Base-by-base conservation (phyloP, 2,329 filamentous ascomycete species). In the Ophiostoma ulmi region DNA sequence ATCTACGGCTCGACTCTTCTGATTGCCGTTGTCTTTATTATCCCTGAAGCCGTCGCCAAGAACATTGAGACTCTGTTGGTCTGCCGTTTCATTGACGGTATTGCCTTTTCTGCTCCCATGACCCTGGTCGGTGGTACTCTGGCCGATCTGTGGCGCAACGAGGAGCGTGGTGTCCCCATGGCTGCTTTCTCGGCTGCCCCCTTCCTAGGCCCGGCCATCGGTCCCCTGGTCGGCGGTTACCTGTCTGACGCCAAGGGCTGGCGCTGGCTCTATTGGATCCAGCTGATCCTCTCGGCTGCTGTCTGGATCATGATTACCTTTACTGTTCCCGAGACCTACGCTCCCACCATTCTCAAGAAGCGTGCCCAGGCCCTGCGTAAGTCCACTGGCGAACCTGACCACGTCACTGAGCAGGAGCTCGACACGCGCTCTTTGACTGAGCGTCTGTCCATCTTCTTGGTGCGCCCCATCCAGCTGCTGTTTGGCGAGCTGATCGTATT, bases 261-360 rank as follows among this genome's bases (percentile, higher is more conserved):
- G 74, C 71, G 73, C 72, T 72, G 69, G 73, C 72, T 73, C 41
- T 72, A 74, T 69, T 72, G 91, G 90, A 87, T 97, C 75, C 92
- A 94, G 77, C 82, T 95, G 13, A 96, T 97, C 76, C 77, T 95
- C 14, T 83, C 90, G 36, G 88, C 84, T 17, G 77, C 89, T 67
- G 86, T 90, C 75, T 95, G 90, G 87, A 72, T 90, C 22, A 78
- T 94, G 72, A 93, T 95, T 79, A 90, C 89, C 39, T 94, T 96
- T 80, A 95, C 92, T n/a, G 90, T 97, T 0, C 92, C 92, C 1
- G 93, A 97, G 79, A 97, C 93, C 0, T 97, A 95, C 78, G 89
- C 92, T 0, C 92, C 93, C 0, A 91, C 88, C 0, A 88, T 97
- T 68, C 86, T 97, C 20, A 85, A 87, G 69, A 81, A 81, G 39